A percentile compares a stretch with the other conserved stretches of the same genome.
Evolutionary conservation across 495 filamentous ascomycete species (phyloP).

Genomic region (Geoglossum glabrum): DNA sequence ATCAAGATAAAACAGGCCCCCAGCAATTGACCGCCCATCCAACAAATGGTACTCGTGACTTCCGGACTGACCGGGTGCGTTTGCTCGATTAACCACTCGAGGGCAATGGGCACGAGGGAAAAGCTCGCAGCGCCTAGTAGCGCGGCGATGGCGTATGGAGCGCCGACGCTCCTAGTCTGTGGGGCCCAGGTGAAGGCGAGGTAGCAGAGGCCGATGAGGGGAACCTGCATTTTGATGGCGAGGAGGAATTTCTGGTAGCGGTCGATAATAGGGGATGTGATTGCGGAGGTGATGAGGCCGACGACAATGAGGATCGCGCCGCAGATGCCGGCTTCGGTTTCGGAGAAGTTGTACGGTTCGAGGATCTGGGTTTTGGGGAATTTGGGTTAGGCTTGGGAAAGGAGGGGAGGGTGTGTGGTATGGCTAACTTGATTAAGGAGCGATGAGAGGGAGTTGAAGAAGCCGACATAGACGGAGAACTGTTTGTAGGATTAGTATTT

Average conservation of each 20-base stretch:
- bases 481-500: not conserved
- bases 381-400: not conserved
- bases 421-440: slow-evolving; percentile 51
- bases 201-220: slow-evolving; percentile 51
- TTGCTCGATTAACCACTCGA: slow-evolving; percentile 74
- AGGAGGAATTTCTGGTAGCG: slow-evolving; percentile 59
- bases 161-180: slow-evolving; percentile 40
- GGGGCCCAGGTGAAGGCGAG: slow-evolving; percentile 70
- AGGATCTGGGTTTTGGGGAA: slow-evolving; percentile 29
- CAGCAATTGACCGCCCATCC: slow-evolving; percentile 60
- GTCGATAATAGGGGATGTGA: slow-evolving; percentile 66
- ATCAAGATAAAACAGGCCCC: slow-evolving; percentile 71
- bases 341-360: slow-evolving; percentile 56
- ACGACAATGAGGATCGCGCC: slow-evolving; percentile 82
- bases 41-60: slow-evolving; percentile 61
- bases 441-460: slow-evolving; percentile 83
- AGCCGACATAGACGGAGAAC: slow-evolving; percentile 68
- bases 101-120: slow-evolving; percentile 55
- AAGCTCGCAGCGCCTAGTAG: slow-evolving; percentile 70
- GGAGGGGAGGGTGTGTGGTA: not conserved
- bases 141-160: slow-evolving; percentile 44
- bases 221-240: slow-evolving; percentile 54
- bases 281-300: slow-evolving; percentile 56
- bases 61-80: slow-evolving; percentile 78
- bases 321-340: slow-evolving; percentile 70